Percentiles rank a stretch among this genome's conserved stretches.
phyloP scores from a whole-genome alignment of 768 basidiomycete genomes.

The Hygrocybe coccinea region DNA sequence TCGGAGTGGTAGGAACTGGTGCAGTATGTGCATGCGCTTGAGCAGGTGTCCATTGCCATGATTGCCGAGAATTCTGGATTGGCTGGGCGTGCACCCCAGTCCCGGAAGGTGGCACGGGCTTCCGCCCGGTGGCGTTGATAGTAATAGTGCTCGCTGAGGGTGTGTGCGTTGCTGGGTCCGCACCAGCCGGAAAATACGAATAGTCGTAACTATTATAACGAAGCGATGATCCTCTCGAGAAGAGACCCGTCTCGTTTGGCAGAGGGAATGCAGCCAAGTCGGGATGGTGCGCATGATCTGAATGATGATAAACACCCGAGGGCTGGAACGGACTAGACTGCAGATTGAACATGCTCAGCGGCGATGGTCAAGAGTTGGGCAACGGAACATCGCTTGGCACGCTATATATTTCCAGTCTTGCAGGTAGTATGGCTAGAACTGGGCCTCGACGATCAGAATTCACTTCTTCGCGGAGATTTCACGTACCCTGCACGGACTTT shows the following conservation, averaged over 20 bases:
- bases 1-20: background rate
- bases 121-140: slow-evolving; percentile 43
- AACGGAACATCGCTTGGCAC: background rate
- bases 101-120: slow-evolving; percentile 35
- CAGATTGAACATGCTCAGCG: background rate
- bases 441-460: background rate
- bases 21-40: slow-evolving; percentile 9
- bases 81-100: slow-evolving; percentile 37
- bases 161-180: slow-evolving; percentile 28
- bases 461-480: background rate
- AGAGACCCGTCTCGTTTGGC: slow-evolving; percentile 25
- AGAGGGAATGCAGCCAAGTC: background rate
- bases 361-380: background rate
- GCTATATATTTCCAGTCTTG: background rate
- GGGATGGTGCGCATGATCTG: background rate
- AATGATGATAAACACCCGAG: background rate
- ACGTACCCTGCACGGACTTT: background rate
- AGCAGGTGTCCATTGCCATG: slow-evolving; percentile 23
- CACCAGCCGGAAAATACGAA: slow-evolving; percentile 40
- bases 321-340: slow-evolving; percentile 4
- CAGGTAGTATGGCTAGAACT: background rate
- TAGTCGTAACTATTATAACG: slow-evolving; percentile 43
- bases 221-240: slow-evolving; percentile 50
- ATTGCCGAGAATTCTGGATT: slow-evolving; percentile 30
- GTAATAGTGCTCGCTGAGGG: slow-evolving; percentile 29